These are phyloP conservation scores for Paramyrothecium sp. DNA, from an alignment of 2,329 filamentous ascomycete genomes.

Conservation along the genomic window DNA sequence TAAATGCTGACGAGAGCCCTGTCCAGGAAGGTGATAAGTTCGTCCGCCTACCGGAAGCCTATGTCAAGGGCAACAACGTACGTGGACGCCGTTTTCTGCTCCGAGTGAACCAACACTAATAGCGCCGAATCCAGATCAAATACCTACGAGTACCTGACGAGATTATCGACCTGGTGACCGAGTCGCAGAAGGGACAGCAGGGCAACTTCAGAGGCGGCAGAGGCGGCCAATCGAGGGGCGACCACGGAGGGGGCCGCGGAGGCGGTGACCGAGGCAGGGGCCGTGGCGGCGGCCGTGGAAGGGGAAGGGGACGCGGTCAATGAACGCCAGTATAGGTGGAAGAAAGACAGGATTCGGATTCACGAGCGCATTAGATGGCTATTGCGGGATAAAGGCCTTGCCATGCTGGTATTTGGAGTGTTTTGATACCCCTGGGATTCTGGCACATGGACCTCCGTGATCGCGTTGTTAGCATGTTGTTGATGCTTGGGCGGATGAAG, in stretches of 20 bases:
- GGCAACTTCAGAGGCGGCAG: conserved; percentile 64
- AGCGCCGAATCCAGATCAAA: conserved; percentile 72
- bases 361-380: neutral
- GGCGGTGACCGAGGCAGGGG: conserved; percentile 42
- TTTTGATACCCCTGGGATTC: neutral
- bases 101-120: neutral
- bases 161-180: conserved; percentile 91
- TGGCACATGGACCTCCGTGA: neutral
- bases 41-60: conserved; percentile 86
- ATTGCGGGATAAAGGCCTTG: neutral
- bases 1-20: neutral
- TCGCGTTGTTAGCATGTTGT: neutral
- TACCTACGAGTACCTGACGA: conserved; percentile 95
- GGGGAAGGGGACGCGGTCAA: conserved; percentile 32
- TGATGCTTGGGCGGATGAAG: neutral
- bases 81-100: conserved; percentile 30
- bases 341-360: neutral
- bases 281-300: conserved; percentile 36
- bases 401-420: neutral
- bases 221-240: conserved; percentile 56
- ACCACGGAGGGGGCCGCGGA: conserved; percentile 52
- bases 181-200: conserved; percentile 77
- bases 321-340: conserved; percentile 12
- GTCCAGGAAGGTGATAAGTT: conserved; percentile 86
- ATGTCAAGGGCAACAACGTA: conserved; percentile 97